These are phyloP conservation scores for Cladosporium sphaerospermum DNA, from an alignment of 2,329 filamentous ascomycete genomes.

Conservation along the genomic window DNA sequence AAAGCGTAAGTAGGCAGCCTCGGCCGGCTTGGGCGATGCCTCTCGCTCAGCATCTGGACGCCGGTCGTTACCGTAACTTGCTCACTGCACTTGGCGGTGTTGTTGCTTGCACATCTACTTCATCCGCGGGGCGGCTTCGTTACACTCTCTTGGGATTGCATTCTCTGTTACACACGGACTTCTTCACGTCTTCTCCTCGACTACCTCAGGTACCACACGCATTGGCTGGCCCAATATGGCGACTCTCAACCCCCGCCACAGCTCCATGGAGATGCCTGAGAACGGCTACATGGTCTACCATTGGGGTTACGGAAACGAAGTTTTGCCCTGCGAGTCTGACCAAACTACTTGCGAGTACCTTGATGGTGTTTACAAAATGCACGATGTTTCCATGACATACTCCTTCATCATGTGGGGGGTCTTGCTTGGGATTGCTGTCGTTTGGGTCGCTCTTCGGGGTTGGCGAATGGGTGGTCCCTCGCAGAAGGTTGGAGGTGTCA, in stretches of 20 bases:
- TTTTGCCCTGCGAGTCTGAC: slow-evolving; percentile 53
- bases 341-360: slow-evolving; percentile 53
- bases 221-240: slow-evolving; percentile 11
- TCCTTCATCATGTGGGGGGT: slow-evolving; percentile 52
- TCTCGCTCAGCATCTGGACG: too few species aligned
- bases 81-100: slow-evolving; percentile 7
- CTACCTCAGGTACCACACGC: neutral
- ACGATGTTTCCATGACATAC: slow-evolving; percentile 51
- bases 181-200: neutral
- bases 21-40: too few species aligned
- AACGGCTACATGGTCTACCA: slow-evolving; percentile 28
- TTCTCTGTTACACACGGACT: too few species aligned
- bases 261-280: slow-evolving; percentile 3
- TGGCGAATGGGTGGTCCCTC: slow-evolving; percentile 17
- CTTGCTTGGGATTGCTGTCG: slow-evolving; percentile 42
- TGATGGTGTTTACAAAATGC: slow-evolving; percentile 49
- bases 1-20: too few species aligned
- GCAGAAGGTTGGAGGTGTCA: slow-evolving; percentile 14
- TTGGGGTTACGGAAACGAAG: slow-evolving; percentile 52
- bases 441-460: slow-evolving; percentile 36
- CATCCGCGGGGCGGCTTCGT: neutral
- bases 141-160: neutral
- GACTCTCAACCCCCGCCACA: slow-evolving; percentile 3
- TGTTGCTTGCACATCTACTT: neutral
- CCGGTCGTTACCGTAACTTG: slow-evolving; percentile 1